Conservation (phyloP, 2,329 filamentous ascomycete species). For the Aureobasidium subglaciale region DNA sequence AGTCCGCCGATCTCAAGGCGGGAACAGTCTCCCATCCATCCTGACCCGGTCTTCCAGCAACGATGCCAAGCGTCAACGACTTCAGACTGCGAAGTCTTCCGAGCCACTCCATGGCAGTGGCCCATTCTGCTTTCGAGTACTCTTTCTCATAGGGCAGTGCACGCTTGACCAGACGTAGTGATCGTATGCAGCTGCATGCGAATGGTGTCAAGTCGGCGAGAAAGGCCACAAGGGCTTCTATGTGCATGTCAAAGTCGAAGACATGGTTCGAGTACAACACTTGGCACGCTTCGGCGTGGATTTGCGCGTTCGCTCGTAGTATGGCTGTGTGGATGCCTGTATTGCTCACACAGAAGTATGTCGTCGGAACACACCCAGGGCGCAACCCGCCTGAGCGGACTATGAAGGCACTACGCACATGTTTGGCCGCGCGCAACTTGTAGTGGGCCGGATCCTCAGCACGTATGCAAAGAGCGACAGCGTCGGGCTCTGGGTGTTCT, state of each 20-base stretch:
- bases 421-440: constrained; percentile 22
- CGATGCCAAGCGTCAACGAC: constrained; percentile 44
- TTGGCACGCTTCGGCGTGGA: constrained; percentile 51
- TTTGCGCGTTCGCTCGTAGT: constrained; percentile 30
- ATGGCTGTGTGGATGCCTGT: constrained; percentile 23
- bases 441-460: constrained; percentile 36
- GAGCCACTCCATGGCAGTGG: constrained; percentile 45
- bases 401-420: constrained; percentile 33
- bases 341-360: constrained; percentile 45
- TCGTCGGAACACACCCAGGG: constrained; percentile 42
- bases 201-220: constrained; percentile 48
- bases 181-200: constrained; percentile 42
- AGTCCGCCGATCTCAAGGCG: constrained; percentile 33
- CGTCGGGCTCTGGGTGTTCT: constrained; percentile 19
- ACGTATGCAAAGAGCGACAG: constrained; percentile 35
- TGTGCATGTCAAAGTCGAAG: constrained; percentile 53
- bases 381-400: constrained; percentile 37
- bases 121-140: constrained; percentile 52
- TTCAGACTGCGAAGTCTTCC: constrained; percentile 35
- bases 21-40: constrained; percentile 44
- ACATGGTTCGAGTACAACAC: constrained; percentile 50
- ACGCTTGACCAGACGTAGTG: constrained; percentile 50
- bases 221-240: constrained; percentile 56
- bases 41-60: constrained; percentile 45
- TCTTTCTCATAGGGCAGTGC: constrained; percentile 47